Evolutionary conservation across 257 asterid genomes (phyloP).

Genomic region (Capsicum chinense): DNA sequence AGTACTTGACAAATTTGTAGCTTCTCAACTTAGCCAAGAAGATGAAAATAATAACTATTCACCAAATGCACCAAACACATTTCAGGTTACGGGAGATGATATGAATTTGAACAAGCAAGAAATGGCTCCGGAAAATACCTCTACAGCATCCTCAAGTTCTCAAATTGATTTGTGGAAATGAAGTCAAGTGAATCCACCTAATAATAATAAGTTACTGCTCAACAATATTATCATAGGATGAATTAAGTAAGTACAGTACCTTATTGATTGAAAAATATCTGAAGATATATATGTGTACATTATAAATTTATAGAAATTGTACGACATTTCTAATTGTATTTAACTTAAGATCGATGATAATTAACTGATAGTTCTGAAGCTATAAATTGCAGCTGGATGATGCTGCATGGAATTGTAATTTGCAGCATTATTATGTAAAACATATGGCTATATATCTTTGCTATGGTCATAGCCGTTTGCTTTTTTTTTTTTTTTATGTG

Average conservation of each 20-base stretch:
- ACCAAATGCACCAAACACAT: constrained; percentile 38
- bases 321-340: constrained; percentile 4
- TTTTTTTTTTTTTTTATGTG: not conserved
- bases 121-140: constrained; percentile 48
- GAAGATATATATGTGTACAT: constrained; percentile 10
- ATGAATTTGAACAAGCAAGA: constrained; percentile 40
- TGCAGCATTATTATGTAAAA: constrained; percentile 19
- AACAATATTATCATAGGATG: constrained; percentile 1
- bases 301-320: constrained; percentile 24
- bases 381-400: not conserved
- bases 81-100: constrained; percentile 28
- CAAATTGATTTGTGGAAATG: constrained; percentile 67
- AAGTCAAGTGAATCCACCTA: constrained; percentile 19
- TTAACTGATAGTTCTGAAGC: constrained; percentile 22
- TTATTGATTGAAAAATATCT: constrained; percentile 21
- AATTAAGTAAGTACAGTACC: constrained; percentile 4
- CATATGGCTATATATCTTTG: not conserved
- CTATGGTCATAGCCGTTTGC: not conserved
- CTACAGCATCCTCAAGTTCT: constrained; percentile 57
- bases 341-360: constrained; percentile 19
- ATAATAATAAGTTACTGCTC: constrained; percentile 8
- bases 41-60: constrained; percentile 46
- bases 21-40: constrained; percentile 85
- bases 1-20: constrained; percentile 81
- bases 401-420: constrained; percentile 1